Evolutionary conservation across 257 asterid species (phyloP).

Genomic region (Lavandula angustifolia): DNA sequence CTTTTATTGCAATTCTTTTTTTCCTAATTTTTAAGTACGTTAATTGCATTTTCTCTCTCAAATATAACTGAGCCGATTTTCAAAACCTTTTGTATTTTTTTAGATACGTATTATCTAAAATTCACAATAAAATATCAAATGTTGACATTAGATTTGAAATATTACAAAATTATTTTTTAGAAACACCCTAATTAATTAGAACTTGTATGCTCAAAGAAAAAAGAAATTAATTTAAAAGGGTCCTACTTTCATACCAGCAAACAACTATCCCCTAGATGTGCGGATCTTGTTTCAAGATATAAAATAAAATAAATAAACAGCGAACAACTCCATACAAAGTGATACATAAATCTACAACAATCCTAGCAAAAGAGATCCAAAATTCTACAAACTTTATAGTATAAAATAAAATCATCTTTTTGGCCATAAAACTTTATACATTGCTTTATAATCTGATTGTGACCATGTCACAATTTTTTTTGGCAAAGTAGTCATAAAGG

Average conservation of each 20-base stretch:
- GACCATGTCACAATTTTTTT: slow-evolving; percentile 17
- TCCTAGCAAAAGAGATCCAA: too few relatives aligned
- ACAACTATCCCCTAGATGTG: slow-evolving; percentile 10
- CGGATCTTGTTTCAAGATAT: slow-evolving; percentile 8
- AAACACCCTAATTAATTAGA: neutral
- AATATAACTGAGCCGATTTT: too few relatives aligned
- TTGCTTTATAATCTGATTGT: slow-evolving; percentile 30
- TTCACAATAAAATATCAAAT: too few relatives aligned
- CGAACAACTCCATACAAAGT: too few relatives aligned
- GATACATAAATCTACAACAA: too few relatives aligned
- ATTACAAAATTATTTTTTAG: neutral
- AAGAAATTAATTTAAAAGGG: neutral
- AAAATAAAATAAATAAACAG: neutral
- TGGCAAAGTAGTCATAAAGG: slow-evolving; percentile 27
- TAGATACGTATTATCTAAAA: too few relatives aligned
- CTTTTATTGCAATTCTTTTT: too few relatives aligned
- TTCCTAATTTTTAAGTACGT: too few relatives aligned
- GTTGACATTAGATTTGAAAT: too few relatives aligned
- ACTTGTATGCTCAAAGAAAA: neutral
- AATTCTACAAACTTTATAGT: too few relatives aligned
- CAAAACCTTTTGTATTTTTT: too few relatives aligned
- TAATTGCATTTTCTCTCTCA: too few relatives aligned
- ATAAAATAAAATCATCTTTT: neutral
- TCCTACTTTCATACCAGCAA: slow-evolving; percentile 21
- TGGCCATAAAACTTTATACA: slow-evolving; percentile 24